Percentiles rank a stretch among this genome's conserved stretches.
Conservation (phyloP, 768 basidiomycete species). For the Podaxis mareebaensis region DNA sequence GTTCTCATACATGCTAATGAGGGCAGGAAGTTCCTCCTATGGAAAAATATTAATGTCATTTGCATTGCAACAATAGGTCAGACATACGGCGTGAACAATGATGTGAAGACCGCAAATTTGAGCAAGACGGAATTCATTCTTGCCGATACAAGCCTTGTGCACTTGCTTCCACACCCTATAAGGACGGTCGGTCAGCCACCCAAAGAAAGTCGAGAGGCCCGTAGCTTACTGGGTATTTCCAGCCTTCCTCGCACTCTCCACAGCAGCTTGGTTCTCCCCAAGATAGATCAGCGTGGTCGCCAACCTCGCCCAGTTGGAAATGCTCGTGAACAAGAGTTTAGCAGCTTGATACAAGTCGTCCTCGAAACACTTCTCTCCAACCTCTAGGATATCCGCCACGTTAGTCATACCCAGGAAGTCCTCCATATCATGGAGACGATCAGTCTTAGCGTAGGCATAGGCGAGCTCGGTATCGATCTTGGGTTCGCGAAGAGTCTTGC, state of each 20-base stretch:
- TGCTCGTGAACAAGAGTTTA: slow-evolving; percentile 92
- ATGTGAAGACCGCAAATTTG: slow-evolving; percentile 99
- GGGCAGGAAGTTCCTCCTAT: slow-evolving; percentile 76
- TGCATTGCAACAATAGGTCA: slow-evolving; percentile 23
- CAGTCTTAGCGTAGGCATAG: slow-evolving; percentile 94
- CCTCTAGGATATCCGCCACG: slow-evolving; percentile 93
- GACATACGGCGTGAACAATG: slow-evolving; percentile 80
- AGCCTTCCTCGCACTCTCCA: slow-evolving; percentile 98
- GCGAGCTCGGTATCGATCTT: slow-evolving; percentile 98
- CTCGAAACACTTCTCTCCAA: slow-evolving; percentile 99
- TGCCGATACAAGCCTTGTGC: slow-evolving; percentile 97
- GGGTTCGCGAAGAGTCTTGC: slow-evolving; percentile 94
- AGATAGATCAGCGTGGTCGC: slow-evolving; percentile 99
- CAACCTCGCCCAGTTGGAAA: slow-evolving; percentile 97
- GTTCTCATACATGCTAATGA: slow-evolving; percentile 85
- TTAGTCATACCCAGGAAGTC: slow-evolving; percentile 99
- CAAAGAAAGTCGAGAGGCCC: background rate
- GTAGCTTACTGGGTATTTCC: slow-evolving; percentile 91
- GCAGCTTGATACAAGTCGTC: slow-evolving; percentile 97
- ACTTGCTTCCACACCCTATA: slow-evolving; percentile 99
- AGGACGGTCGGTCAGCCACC: slow-evolving; percentile 16
- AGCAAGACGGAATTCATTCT: slow-evolving; percentile 85
- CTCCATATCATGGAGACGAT: slow-evolving; percentile 98
- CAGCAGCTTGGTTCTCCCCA: slow-evolving; percentile 96
- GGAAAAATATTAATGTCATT: slow-evolving; percentile 18